These are phyloP conservation scores for Laetiporus sulphureus DNA, from an alignment of 1,284 basidiomycete species.

Conservation along the genomic window DNA sequence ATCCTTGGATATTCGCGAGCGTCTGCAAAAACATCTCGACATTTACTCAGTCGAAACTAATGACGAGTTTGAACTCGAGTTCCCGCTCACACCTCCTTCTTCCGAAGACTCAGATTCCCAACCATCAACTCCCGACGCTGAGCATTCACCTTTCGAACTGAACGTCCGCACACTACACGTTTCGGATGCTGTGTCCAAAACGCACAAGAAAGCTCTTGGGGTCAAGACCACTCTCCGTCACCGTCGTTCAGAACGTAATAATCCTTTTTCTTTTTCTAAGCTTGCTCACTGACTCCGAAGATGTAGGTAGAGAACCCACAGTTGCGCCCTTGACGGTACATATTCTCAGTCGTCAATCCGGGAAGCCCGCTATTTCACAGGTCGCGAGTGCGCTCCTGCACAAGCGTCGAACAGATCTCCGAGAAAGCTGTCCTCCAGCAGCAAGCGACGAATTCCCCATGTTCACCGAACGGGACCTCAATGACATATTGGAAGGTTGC, in stretches of 20 bases:
- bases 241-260: background rate
- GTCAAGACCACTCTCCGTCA: slow-evolving; percentile 5
- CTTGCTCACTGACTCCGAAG: no score
- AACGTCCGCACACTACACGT: slow-evolving; percentile 34
- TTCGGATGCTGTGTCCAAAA: slow-evolving; percentile 12
- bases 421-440: slow-evolving; percentile 1
- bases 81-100: slow-evolving; percentile 64
- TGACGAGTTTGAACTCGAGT: slow-evolving; percentile 45
- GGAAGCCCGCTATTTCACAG: slow-evolving; percentile 31
- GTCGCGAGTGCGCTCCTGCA: slow-evolving; percentile 20
- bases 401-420: background rate
- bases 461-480: slow-evolving; percentile 37
- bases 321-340: slow-evolving; percentile 23
- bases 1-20: slow-evolving; percentile 33
- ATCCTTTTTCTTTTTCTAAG: no score
- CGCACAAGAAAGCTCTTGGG: slow-evolving; percentile 11
- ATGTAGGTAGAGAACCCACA: slow-evolving; percentile 7
- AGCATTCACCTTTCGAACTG: slow-evolving; percentile 23
- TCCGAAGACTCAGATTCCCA: slow-evolving; percentile 63
- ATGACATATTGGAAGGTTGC: slow-evolving; percentile 53
- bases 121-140: slow-evolving; percentile 44
- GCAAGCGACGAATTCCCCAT: no score
- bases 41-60: slow-evolving; percentile 36
- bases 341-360: slow-evolving; percentile 28
- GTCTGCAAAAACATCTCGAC: slow-evolving; percentile 24